Evolutionary conservation across 2,329 filamentous ascomycete genomes (phyloP).

Genomic region (Trichoderma brevicompactum): DNA sequence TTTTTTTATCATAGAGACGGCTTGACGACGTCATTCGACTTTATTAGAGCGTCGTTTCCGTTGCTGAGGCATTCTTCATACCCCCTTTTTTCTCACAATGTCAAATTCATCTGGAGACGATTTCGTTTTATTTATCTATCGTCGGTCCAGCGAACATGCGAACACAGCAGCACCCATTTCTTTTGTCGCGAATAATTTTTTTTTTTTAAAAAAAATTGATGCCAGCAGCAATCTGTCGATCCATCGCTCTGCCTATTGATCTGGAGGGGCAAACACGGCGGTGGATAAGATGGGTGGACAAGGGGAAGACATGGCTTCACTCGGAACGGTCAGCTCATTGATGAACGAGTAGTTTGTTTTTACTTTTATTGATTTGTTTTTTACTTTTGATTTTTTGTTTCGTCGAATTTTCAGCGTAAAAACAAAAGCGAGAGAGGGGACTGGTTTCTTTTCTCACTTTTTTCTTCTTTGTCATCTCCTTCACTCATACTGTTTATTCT

Average conservation of each 20-base stretch:
- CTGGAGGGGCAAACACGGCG: not conserved
- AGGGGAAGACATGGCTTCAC: conserved; percentile 9
- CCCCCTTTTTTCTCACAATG: not conserved
- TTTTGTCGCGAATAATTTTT: conserved; percentile 16
- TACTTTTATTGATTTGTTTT: no score
- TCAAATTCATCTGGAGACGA: conserved; percentile 4
- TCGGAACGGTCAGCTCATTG: conserved; percentile 16
- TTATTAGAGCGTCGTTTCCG: conserved; percentile 6
- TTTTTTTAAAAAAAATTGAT: not conserved
- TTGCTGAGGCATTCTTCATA: conserved; percentile 3
- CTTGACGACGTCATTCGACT: conserved; percentile 11
- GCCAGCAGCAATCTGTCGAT: not conserved
- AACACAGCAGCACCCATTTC: conserved; percentile 8
- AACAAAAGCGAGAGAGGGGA: conserved; percentile 9
- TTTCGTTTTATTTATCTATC: not conserved
- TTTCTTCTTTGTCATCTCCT: not conserved
- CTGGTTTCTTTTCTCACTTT: not conserved
- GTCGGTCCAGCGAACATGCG: conserved; percentile 1
- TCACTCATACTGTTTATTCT: not conserved
- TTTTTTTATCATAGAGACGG: not conserved
- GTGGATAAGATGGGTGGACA: not conserved
- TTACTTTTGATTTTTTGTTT: no score
- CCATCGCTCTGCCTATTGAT: not conserved
- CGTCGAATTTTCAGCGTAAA: not conserved
- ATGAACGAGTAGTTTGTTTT: conserved; percentile 5